phyloP scores from a whole-genome alignment of 208 protist genomes.

The Endotrypanum monterogeii region DNA sequence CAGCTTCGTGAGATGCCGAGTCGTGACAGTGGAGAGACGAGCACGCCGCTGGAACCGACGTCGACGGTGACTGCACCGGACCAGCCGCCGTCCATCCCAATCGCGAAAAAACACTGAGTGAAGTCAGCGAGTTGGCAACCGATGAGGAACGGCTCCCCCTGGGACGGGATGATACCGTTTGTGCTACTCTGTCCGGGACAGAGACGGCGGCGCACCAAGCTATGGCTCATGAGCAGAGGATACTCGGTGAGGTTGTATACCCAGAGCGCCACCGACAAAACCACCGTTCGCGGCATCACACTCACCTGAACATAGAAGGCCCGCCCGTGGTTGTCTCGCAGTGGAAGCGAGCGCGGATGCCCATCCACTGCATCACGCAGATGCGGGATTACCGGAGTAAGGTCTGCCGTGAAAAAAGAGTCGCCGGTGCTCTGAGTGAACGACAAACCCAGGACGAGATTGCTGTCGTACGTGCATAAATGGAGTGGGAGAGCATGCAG shows the following conservation, averaged over 20 bases:
- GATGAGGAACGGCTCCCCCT: slow-evolving; percentile 73
- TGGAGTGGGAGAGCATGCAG: slow-evolving; percentile 49
- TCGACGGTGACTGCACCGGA: slow-evolving; percentile 57
- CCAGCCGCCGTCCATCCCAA: slow-evolving; percentile 76
- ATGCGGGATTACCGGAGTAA: slow-evolving; percentile 34
- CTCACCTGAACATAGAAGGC: slow-evolving; percentile 71
- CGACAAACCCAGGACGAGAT: slow-evolving; percentile 53
- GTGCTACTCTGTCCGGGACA: slow-evolving; percentile 55
- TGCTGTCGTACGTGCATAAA: slow-evolving; percentile 58
- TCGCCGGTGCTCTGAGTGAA: slow-evolving; percentile 73
- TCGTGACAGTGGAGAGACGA: slow-evolving; percentile 40
- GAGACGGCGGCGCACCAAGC: slow-evolving; percentile 44
- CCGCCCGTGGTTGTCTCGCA: slow-evolving; percentile 54
- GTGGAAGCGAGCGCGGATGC: slow-evolving; percentile 52
- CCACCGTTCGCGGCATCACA: slow-evolving; percentile 65
- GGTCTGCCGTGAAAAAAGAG: slow-evolving; percentile 39
- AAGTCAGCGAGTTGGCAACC: slow-evolving; percentile 61
- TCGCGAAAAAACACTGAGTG: slow-evolving; percentile 50
- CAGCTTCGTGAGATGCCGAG: slow-evolving; percentile 68
- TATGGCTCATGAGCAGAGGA: slow-evolving; percentile 68
- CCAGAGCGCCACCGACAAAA: slow-evolving; percentile 78
- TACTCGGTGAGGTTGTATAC: slow-evolving; percentile 84
- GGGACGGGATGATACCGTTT: slow-evolving; percentile 77
- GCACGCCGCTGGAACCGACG: slow-evolving; percentile 66
- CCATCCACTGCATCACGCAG: slow-evolving; percentile 51